Base-by-base conservation (phyloP, 1,139 yeast species). In the Geotrichum restrictum region DNA sequence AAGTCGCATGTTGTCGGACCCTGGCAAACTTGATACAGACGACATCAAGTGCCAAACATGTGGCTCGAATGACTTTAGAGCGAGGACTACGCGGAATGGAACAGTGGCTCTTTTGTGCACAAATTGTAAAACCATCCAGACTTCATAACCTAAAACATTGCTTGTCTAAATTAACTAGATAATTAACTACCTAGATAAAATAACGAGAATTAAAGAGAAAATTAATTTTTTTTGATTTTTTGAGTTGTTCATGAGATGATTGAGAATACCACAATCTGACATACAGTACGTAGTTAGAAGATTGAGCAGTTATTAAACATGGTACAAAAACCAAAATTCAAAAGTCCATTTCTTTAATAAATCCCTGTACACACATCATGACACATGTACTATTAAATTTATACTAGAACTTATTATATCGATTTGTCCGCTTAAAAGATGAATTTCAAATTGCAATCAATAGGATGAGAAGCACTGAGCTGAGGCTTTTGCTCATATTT, bases 401-500 rank as follows among this genome's bases (percentile, higher is more conserved):
- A n/a, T n/a, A n/a, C n/a, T n/a, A n/a, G n/a, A n/a, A n/a, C n/a
- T n/a, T n/a, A n/a, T n/a, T n/a, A n/a, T n/a, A n/a, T n/a, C n/a
- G n/a, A n/a, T n/a, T n/a, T n/a, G n/a, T n/a, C n/a, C n/a, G n/a
- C n/a, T n/a, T n/a, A 75, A 61, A 75, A 63, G 38, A 79, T 74
- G 65, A 86, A 85, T 59, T 77, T 77, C 60, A 83, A 67, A 66
- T 87, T 87, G 64, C 84, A 81, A 67, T 88, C 95, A 58, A 86
- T 81, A 3, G 95, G 95, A 68, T 88, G 96, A 1, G 93, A 83
- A 33, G 86, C 72, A 55, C 93, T 83, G 59, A 89, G 74, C 71
- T 89, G 98, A 1, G 97, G 97, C 64, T 88, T 88, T 67, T 89
- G 98, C 19, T 87, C 73, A 68, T 88, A 89, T 67, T 85, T 85